Base-by-base conservation (phyloP, 148 eudicot species). In the Vaccinium darrowii region DNA sequence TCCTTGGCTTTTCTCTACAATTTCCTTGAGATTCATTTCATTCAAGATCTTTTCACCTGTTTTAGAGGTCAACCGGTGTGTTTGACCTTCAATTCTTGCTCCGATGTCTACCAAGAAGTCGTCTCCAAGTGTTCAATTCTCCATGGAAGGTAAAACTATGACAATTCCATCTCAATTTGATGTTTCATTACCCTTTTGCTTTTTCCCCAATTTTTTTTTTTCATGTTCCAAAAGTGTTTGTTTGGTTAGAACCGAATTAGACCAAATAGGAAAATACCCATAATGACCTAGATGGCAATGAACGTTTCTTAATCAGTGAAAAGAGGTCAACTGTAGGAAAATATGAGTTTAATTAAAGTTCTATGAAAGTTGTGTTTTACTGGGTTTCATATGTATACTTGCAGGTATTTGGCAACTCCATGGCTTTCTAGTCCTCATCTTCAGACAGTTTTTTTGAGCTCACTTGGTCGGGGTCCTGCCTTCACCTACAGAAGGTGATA, bases 391-490 rank as follows among this genome's bases (percentile, higher is more conserved):
- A 47, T 52, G 21, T 27, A 65, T 8, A 81, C 25, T 82, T 63
- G 57, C 86, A 97, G 99, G 92, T 95, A 90, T 85, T 90, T 91
- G 88, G 88, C 91, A n/a, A 97, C 98, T 27, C 95, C 98, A 5
- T 97, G 99, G 98, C 91, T 97, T 72, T 94, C 95, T 36, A 91
- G 99, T 90, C 99, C 99, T 1, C 98, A 97, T 88, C 84, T 97
- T 85, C 99, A 95, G 84, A 97, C 99, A 47, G 65, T 83, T 7
- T 93, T 94, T 82, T 80, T 97, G 57, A 88, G 90, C 87, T 88
- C 89, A 84, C 90, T 89, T 80, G 98, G 93, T 25, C 86, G 91
- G 82, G 89, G 95, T 27, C 98, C 94, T 82, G 80, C 4, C 67
- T 88, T 94, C 81, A 89, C 56, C 65, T 95, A 97, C 88, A 88